These are phyloP conservation scores for Jatropha podagrica DNA, from an alignment of 441 rosid species.

Conservation along the genomic window DNA sequence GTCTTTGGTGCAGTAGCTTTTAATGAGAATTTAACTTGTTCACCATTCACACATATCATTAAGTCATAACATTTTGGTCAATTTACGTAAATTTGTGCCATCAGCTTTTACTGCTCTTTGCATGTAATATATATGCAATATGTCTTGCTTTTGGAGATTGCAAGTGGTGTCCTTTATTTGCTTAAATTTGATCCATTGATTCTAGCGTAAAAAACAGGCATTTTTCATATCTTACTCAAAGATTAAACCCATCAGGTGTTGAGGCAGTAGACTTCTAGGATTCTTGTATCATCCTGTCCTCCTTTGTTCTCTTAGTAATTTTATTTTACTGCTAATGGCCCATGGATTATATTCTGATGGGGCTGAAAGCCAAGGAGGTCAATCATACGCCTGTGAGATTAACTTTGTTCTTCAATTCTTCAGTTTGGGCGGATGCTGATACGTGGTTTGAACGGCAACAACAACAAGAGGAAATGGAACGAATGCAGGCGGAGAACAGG, in stretches of 20 bases:
- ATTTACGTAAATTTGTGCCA: not conserved
- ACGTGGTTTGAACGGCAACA: slow-evolving; percentile 96
- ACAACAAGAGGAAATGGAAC: slow-evolving; percentile 83
- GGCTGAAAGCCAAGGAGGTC: not conserved
- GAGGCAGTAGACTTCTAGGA: not conserved
- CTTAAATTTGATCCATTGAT: not conserved
- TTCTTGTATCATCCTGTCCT: not conserved
- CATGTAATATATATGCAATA: not conserved
- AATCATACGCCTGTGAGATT: not conserved
- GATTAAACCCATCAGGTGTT: not conserved
- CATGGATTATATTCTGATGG: not conserved
- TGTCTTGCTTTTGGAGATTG: not conserved
- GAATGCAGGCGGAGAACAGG: slow-evolving; percentile 76
- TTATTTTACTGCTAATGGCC: not conserved
- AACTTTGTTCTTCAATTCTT: slow-evolving; percentile 11
- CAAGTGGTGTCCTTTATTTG: not conserved
- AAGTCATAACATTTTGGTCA: not conserved
- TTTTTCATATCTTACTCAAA: not conserved
- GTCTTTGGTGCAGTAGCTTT: not conserved
- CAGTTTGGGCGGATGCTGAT: slow-evolving; percentile 98
- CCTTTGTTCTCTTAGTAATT: not conserved
- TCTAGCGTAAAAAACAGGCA: not conserved
- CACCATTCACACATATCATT: too few relatives aligned
- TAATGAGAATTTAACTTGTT: not conserved
- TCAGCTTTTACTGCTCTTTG: not conserved